Percentiles rank a stretch among this genome's conserved stretches.
Conservation (phyloP, 768 basidiomycete genomes). For the Hypholoma sublateritium region DNA sequence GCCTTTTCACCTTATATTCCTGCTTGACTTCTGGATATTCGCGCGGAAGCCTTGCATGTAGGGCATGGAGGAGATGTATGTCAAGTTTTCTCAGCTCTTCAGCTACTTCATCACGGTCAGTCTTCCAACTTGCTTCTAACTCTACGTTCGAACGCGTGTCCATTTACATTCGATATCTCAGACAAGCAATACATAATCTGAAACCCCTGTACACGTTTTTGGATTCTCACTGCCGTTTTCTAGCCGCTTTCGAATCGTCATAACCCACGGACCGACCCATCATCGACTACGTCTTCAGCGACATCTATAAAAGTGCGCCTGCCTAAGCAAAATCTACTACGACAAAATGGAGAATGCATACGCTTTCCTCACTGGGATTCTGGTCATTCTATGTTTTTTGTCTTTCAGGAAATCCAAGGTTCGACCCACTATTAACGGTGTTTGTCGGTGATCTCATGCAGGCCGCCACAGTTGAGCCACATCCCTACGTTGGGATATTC, state of each 20-base stretch:
- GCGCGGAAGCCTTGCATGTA: too few relatives aligned
- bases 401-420: not conserved
- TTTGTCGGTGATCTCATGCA: not conserved
- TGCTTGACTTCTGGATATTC: too few relatives aligned
- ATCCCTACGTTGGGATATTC: constrained; percentile 37
- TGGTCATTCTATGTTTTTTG: not conserved
- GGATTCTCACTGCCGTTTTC: not conserved
- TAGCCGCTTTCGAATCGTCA: not conserved
- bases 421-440: not conserved
- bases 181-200: not conserved
- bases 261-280: not conserved
- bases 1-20: not conserved
- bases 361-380: not conserved
- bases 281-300: too few relatives aligned
- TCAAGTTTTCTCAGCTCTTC: not conserved
- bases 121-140: too few relatives aligned
- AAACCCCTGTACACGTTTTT: not conserved
- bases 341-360: not conserved
- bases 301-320: too few relatives aligned
- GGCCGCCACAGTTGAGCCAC: constrained; percentile 14
- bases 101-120: not conserved
- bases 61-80: not conserved
- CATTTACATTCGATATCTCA: not conserved
- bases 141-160: not conserved
- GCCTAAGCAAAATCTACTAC: not conserved